Evolutionary conservation across 2,329 filamentous ascomycete species (phyloP).

Genomic region (Albophoma yamanashiensis): DNA sequence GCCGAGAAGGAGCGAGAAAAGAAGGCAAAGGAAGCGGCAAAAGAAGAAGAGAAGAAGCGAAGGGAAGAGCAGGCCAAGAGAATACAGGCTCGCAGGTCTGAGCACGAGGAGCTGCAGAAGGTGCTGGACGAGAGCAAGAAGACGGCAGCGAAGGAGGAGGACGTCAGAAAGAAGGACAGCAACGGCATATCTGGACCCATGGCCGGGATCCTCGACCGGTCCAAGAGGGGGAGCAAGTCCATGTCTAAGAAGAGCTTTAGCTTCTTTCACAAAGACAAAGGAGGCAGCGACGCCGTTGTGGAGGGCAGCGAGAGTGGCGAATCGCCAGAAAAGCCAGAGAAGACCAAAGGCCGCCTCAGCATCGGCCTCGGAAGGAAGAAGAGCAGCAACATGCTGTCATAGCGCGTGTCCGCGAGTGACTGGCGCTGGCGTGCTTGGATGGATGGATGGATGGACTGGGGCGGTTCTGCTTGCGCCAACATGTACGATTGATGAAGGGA

Average conservation of each 20-base stretch:
- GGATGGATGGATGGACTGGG: background rate
- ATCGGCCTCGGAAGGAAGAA: constrained; percentile 62
- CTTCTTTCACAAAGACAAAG: constrained; percentile 48
- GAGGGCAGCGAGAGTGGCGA: constrained; percentile 21
- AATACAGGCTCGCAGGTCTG: constrained; percentile 40
- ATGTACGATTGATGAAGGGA: constrained; percentile 9
- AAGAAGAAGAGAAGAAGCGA: constrained; percentile 18
- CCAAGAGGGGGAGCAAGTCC: constrained; percentile 65
- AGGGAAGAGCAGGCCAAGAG: constrained; percentile 46
- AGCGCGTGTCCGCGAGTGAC: background rate
- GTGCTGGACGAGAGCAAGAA: constrained; percentile 58
- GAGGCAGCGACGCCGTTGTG: constrained; percentile 9
- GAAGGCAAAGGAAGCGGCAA: constrained; percentile 35
- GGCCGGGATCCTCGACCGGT: constrained; percentile 47
- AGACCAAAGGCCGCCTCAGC: constrained; percentile 54
- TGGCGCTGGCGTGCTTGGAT: background rate
- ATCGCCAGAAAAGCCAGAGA: constrained; percentile 33
- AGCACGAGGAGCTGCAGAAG: constrained; percentile 50
- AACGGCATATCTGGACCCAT: constrained; percentile 25
- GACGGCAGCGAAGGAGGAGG: constrained; percentile 43
- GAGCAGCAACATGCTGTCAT: constrained; percentile 37
- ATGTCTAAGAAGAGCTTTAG: constrained; percentile 67
- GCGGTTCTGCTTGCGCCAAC: constrained; percentile 1
- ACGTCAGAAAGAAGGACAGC: constrained; percentile 25
- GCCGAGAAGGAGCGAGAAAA: constrained; percentile 28